Conservation (phyloP, 139 green algal genomes). For the Closterium sp. region DNA sequence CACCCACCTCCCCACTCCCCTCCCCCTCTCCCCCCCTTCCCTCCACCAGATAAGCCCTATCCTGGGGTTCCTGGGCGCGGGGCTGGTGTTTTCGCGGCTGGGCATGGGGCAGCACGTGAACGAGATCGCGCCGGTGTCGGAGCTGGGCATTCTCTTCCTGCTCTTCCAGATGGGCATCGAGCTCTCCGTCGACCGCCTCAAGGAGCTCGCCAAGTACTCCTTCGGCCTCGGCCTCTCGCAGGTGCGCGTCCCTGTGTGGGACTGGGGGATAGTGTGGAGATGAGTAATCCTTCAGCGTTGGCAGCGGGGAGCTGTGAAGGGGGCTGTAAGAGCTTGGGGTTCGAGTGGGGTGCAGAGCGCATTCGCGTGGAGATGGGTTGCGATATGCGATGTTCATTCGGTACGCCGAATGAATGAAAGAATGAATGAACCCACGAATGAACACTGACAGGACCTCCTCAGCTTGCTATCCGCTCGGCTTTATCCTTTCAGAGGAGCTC, state of each 20-base stretch:
- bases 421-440: too few species aligned
- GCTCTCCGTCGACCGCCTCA: conserved; percentile 81
- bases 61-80: conserved; percentile 83
- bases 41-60: conserved; percentile 37
- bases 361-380: too few species aligned
- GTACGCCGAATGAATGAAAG: too few species aligned
- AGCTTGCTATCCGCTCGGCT: too few species aligned
- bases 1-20: not conserved
- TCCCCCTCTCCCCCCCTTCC: not conserved
- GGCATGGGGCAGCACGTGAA: conserved; percentile 80
- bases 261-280: conserved; percentile 37
- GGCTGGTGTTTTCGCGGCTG: conserved; percentile 80
- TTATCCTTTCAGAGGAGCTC: too few species aligned
- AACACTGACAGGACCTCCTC: too few species aligned
- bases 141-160: conserved; percentile 92
- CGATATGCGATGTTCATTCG: too few species aligned
- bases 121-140: conserved; percentile 78
- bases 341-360: too few species aligned
- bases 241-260: conserved; percentile 52
- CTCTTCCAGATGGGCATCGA: conserved; percentile 96
- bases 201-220: conserved; percentile 82
- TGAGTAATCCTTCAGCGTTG: too few species aligned
- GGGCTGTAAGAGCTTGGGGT: too few species aligned
- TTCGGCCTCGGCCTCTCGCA: conserved; percentile 85
- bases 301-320: too few species aligned